Evolutionary conservation across 108 stramenopile species (phyloP), one percentile per base, ranked within the genome.

Genomic region (Nitzschia sp.): DNA sequence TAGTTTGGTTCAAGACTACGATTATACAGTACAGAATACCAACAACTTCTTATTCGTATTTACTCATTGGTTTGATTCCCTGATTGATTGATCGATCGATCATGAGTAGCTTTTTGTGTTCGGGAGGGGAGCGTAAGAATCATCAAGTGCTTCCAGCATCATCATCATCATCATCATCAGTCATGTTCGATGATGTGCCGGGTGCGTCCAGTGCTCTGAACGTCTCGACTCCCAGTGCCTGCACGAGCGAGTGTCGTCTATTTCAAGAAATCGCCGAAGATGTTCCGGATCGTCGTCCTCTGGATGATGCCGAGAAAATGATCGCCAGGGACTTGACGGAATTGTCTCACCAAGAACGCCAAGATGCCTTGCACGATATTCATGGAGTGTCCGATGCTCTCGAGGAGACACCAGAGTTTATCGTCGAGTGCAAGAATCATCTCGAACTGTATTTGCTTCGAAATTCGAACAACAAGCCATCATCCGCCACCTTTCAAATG

Each of bases 291-390:
- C 27, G 31, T 8, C 17, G 31, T 9, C 32, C 31, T 1, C 29
- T 58, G 57, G 30, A 1, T n/a, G 57, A 58, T 9, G 33, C 57
- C 3, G 57, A 58, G 57, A 58, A 58, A 4, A 2, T 58, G 31
- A 58, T 58, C 31, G 57, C 57, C 3, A 58, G 33, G 17, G 32
- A 34, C 33, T 8, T 58, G 3, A 19, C 15, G 1, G 15, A 27
- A 29, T 2, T 65, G 11, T 50, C 47, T 17, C 28, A 27, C 30
- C 16, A 32, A n/a, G 63, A 65, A 8, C 27, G 48, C 16, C 27
- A 65, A 31, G 48, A 32, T 16, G 63, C 17, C 31, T 47, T 65
- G 11, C 29, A 30, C 29, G 63, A 65, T 19, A 65, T 65, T 30
- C 63, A 65, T 30, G 63, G 63, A 11, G 63, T 65, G 1, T 45